A percentile compares a stretch with the other conserved stretches of the same genome.
These are phyloP conservation scores for Carpediemonas membranifera DNA, from an alignment of 78 protist species.

Conservation along the genomic window DNA sequence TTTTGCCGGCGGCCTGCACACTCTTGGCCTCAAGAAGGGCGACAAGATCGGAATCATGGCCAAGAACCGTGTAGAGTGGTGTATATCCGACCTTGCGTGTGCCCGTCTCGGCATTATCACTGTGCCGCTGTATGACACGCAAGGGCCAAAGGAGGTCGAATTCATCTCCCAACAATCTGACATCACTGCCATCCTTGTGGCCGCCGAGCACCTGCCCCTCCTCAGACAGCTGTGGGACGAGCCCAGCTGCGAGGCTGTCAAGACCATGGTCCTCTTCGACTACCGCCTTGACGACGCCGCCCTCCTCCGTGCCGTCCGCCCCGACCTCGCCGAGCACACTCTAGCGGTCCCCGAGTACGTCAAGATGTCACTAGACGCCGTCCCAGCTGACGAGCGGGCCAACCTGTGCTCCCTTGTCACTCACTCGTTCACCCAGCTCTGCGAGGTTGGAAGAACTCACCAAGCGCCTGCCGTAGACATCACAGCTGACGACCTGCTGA, in stretches of 20 bases:
- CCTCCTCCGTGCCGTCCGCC: not conserved
- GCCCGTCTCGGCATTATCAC: conserved; percentile 1
- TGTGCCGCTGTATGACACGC: conserved; percentile 21
- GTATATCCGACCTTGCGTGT: conserved; percentile 12
- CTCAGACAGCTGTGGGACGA: not conserved
- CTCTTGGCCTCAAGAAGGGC: conserved; percentile 17
- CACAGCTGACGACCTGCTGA: conserved; percentile 39
- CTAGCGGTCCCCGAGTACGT: not conserved
- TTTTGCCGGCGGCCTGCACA: not conserved
- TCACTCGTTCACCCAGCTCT: not conserved
- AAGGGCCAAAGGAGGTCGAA: not conserved
- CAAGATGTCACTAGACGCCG: not conserved
- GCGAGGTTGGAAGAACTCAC: no score
- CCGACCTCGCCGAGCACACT: not conserved
- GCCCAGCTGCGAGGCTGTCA: no score
- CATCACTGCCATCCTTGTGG: not conserved
- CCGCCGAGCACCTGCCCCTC: not conserved
- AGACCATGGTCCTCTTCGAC: not conserved
- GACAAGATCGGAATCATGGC: conserved; percentile 25
- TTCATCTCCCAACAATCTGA: conserved; percentile 1
- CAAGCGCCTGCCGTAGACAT: not conserved
- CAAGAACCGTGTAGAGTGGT: conserved; percentile 17
- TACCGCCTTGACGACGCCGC: not conserved
- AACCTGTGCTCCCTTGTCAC: not conserved
- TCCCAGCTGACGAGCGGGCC: not conserved